phyloP scores from a whole-genome alignment of 1,284 basidiomycete species.

The Sanghuangporus baumii region DNA sequence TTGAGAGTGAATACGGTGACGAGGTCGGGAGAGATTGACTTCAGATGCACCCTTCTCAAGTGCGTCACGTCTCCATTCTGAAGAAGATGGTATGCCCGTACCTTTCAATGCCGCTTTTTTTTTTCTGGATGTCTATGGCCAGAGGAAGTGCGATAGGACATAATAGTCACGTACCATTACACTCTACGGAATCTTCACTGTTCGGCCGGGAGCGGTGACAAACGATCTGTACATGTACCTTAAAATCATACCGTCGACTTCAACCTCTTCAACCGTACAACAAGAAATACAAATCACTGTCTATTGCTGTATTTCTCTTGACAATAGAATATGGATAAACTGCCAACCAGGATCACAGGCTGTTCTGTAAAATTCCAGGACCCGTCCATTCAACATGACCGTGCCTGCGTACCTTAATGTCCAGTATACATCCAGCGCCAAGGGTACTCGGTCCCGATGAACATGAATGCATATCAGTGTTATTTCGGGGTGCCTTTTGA shows the following conservation, averaged over 20 bases:
- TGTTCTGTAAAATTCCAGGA: not conserved
- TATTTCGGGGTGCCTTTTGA: not conserved
- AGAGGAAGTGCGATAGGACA: too few species aligned
- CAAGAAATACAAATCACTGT: too few species aligned
- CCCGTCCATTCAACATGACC: not conserved
- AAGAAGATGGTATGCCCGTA: not conserved
- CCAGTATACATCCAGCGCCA: not conserved
- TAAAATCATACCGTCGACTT: too few species aligned
- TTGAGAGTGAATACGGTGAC: not conserved
- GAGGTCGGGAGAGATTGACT: not conserved
- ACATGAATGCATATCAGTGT: not conserved
- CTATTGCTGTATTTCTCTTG: not conserved
- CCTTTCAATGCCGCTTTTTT: too few species aligned
- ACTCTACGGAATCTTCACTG: too few species aligned
- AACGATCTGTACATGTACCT: too few species aligned
- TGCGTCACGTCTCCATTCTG: not conserved
- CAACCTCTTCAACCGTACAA: too few species aligned
- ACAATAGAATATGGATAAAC: not conserved
- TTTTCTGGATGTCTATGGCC: too few species aligned
- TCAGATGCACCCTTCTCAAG: not conserved
- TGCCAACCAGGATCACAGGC: not conserved
- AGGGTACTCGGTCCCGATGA: not conserved
- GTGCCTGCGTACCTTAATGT: slow-evolving; percentile 3
- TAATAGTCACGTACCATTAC: too few species aligned
- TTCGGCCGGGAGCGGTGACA: too few species aligned